Base-by-base conservation (phyloP, 768 basidiomycete genomes). In the Kwoniella dendrophila region DNA sequence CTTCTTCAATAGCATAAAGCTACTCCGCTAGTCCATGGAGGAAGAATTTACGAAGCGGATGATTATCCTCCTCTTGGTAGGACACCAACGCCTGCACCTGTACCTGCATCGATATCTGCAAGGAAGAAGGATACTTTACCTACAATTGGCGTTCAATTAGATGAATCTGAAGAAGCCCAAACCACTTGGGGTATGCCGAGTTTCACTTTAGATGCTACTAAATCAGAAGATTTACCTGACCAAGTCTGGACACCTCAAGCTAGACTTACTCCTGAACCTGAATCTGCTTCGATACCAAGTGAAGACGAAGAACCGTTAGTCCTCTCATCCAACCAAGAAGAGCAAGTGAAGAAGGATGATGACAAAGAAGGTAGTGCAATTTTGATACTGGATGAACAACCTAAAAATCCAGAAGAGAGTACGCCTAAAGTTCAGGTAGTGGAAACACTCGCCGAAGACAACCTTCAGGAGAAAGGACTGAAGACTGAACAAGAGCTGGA, bases 181-280 rank as follows among this genome's bases (percentile, higher is more conserved):
- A 16, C 29, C 4, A 34, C 16, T 5, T 51, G 49, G 49, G 32
- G 49, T 33, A 36, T 51, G 49, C 49, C 49, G 2, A 33, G 32
- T 32, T 51, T 26, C 32, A 51, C 49, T 5, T 10, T 51, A n/a
- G 32, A 32, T n/a, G 49, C 20, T 16, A 51, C 16, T 14, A 26
- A 22, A 22, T 33, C 49, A 2, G 33, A 32, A 2, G 4, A 6
- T 20, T 0, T 44, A 22, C 7, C n/a, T 16, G 49, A 51, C 10
- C 10, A 51, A n/a, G 49, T 7, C 0, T 51, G 49, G 49, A 34
- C 49, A 7, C 49, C 49, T 11, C 49, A 51, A 36, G 49, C 49
- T 33, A 51, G 49, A 33, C 49, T 51, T 22, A 12, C 49, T 8
- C 49, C 49, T 32, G 49, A 51, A 20, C 20, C 49, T 20, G 49